Percentiles rank a stretch among this genome's conserved stretches.
phyloP scores from a whole-genome alignment of 1,139 yeast species.

The Taphrina communis region DNA sequence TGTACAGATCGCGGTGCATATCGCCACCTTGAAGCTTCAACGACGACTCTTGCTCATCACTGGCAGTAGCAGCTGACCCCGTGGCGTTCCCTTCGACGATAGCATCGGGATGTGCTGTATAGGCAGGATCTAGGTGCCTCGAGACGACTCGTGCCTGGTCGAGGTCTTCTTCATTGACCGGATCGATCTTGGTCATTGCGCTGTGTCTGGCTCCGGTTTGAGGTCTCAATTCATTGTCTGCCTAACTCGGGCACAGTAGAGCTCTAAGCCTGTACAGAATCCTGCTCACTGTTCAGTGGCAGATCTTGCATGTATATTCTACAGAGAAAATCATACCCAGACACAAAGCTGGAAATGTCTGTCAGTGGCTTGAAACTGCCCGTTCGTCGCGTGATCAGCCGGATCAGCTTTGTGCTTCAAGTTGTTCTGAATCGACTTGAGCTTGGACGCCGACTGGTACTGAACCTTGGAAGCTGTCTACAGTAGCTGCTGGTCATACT shows the following conservation, averaged over 20 bases:
- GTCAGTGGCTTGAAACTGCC: too few relatives aligned
- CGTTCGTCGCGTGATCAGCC: too few relatives aligned
- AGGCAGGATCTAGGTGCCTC: conserved; percentile 30
- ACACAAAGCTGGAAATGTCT: too few relatives aligned
- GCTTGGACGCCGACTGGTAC: too few relatives aligned
- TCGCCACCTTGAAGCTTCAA: conserved; percentile 83
- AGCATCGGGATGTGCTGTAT: conserved; percentile 26
- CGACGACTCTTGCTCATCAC: conserved; percentile 49
- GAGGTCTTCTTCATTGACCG: background rate
- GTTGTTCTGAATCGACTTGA: too few relatives aligned
- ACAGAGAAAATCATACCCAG: background rate
- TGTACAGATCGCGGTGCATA: conserved; percentile 79
- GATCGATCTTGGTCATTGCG: conserved; percentile 1
- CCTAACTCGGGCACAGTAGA: background rate
- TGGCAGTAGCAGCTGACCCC: background rate
- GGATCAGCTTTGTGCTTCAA: too few relatives aligned
- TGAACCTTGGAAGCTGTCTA: too few relatives aligned
- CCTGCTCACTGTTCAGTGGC: too few relatives aligned
- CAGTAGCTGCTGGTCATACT: too few relatives aligned
- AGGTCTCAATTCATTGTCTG: background rate
- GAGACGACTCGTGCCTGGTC: conserved; percentile 22
- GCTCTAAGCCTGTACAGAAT: too few relatives aligned
- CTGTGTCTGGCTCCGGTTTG: background rate
- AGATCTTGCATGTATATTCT: too few relatives aligned
- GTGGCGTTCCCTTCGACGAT: background rate